Percentiles rank a stretch among this genome's conserved stretches.
Conservation (phyloP, 2,329 filamentous ascomycete genomes). For the Trichoderma polysporum region DNA sequence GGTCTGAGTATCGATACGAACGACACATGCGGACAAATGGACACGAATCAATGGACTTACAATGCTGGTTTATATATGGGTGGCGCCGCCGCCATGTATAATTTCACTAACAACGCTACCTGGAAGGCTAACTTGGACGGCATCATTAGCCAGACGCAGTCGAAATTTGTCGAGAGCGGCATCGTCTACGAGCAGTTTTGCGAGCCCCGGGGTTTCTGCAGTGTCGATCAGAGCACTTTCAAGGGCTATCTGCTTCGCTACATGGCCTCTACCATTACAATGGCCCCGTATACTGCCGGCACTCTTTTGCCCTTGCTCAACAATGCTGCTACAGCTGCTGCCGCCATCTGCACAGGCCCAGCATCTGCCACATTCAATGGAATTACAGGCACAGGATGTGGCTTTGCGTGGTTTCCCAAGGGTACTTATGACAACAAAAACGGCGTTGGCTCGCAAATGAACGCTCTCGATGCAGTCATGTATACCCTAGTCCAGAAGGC, state of each 20-base stretch:
- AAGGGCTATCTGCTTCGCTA: slow-evolving; percentile 74
- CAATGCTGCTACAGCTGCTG: slow-evolving; percentile 53
- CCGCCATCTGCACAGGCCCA: slow-evolving; percentile 50
- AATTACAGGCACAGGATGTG: slow-evolving; percentile 60
- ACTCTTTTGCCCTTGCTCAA: slow-evolving; percentile 52
- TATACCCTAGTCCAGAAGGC: slow-evolving; percentile 53
- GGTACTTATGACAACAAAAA: slow-evolving; percentile 56
- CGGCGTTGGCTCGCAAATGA: slow-evolving; percentile 71
- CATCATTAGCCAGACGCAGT: slow-evolving; percentile 50
- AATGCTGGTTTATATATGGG: slow-evolving; percentile 67
- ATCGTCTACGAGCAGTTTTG: slow-evolving; percentile 68
- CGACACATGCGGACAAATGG: slow-evolving; percentile 50
- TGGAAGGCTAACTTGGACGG: slow-evolving; percentile 62
- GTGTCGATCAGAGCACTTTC: slow-evolving; percentile 71
- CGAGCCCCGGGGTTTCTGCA: slow-evolving; percentile 60
- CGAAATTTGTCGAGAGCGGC: slow-evolving; percentile 53
- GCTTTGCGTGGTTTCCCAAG: slow-evolving; percentile 61
- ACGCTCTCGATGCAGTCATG: slow-evolving; percentile 62
- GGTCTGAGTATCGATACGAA: slow-evolving; percentile 40
- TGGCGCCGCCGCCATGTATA: slow-evolving; percentile 61
- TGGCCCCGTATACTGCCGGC: slow-evolving; percentile 53
- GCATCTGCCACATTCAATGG: slow-evolving; percentile 48
- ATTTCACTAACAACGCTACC: slow-evolving; percentile 51
- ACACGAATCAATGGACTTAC: slow-evolving; percentile 66
- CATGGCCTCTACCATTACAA: slow-evolving; percentile 54